Conservation (phyloP, 768 basidiomycete genomes). For the Termitomyces sp. region DNA sequence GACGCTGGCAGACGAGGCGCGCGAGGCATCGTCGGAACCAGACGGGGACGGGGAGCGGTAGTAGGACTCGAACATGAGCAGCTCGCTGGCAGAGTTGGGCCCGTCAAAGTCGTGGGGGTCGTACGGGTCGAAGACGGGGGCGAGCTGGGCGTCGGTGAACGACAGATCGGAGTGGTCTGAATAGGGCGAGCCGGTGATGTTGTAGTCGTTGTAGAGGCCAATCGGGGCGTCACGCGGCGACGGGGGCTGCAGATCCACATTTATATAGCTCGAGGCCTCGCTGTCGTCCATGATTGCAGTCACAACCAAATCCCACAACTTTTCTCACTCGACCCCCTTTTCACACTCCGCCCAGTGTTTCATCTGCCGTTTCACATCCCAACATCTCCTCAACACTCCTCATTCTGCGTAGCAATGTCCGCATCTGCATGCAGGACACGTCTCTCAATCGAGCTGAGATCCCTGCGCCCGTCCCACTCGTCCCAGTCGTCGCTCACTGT, state of each 20-base stretch:
- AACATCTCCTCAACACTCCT: no score
- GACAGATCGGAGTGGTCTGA: slow-evolving; percentile 56
- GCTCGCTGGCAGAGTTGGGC: slow-evolving; percentile 42
- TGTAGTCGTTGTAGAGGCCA: slow-evolving; percentile 23
- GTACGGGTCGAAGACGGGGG: slow-evolving; percentile 48
- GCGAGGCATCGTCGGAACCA: slow-evolving; percentile 44
- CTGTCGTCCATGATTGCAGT: slow-evolving; percentile 25
- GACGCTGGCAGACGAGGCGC: slow-evolving; percentile 66
- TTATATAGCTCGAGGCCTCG: slow-evolving; percentile 26
- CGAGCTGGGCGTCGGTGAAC: slow-evolving; percentile 29
- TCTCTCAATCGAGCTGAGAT: no score
- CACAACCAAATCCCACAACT: no score
- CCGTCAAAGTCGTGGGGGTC: slow-evolving; percentile 74
- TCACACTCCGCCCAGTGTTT: neutral
- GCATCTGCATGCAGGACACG: no score
- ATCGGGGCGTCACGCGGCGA: slow-evolving; percentile 23
- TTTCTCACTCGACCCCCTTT: neutral
- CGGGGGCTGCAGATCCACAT: slow-evolving; percentile 26
- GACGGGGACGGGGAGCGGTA: slow-evolving; percentile 62
- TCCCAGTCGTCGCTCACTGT: no score
- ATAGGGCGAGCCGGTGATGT: slow-evolving; percentile 61
- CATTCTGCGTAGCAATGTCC: no score
- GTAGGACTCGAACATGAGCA: slow-evolving; percentile 66
- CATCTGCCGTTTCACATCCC: neutral
- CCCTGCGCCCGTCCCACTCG: no score